These are phyloP conservation scores for Rhizophagus clarus DNA, from an alignment of 192 early-diverging fungal genomes.

Conservation along the genomic window DNA sequence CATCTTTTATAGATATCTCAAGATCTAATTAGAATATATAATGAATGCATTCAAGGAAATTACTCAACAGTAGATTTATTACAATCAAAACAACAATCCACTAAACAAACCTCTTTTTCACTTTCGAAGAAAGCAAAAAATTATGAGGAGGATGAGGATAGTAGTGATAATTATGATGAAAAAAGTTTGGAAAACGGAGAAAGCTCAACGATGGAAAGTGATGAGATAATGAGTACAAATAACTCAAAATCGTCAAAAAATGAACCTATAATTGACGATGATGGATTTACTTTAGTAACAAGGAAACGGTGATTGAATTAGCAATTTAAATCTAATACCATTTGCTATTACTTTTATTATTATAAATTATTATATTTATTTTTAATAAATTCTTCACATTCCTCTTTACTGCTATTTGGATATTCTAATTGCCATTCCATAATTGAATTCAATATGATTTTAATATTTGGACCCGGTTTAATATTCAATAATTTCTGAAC, in stretches of 20 bases:
- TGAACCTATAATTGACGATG: constrained; percentile 8
- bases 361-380: not conserved
- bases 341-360: too few species aligned
- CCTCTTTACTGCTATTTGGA: constrained; percentile 59
- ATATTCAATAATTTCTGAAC: constrained; percentile 63
- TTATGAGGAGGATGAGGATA: not conserved
- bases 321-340: not conserved
- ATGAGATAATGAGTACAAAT: not conserved
- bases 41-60: constrained; percentile 6
- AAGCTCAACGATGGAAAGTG: not conserved
- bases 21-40: constrained; percentile 9
- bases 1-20: not conserved
- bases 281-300: constrained; percentile 29
- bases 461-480: constrained; percentile 72
- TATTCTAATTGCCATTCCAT: constrained; percentile 86
- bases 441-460: constrained; percentile 60
- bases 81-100: not conserved
- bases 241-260: not conserved
- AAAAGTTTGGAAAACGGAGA: not conserved
- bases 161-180: not conserved
- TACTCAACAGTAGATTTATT: not conserved
- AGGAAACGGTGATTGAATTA: not conserved
- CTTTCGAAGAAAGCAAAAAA: not conserved
- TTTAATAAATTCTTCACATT: constrained; percentile 61
- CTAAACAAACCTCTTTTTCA: not conserved